Base-by-base conservation (phyloP, 1,139 yeast species). In the Schwanniomyces etchellsii region DNA sequence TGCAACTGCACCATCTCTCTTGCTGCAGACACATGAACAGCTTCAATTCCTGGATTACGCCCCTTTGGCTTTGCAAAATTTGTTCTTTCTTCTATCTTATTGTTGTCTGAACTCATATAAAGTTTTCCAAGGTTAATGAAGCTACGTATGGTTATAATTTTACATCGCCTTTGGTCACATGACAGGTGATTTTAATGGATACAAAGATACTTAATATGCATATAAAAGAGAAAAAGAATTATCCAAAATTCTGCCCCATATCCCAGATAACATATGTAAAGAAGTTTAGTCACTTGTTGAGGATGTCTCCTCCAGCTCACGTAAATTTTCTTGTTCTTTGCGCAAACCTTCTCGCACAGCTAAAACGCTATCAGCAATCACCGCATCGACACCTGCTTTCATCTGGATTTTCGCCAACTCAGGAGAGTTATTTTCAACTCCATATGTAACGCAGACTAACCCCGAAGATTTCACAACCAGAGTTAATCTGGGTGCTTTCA, bases 311-410 rank as follows among this genome's bases (percentile, higher is more conserved):
- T n/a, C n/a, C n/a, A n/a, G n/a, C n/a, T n/a, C n/a, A n/a, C n/a
- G n/a, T n/a, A n/a, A n/a, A n/a, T n/a, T n/a, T n/a, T 43, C 47
- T 31, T 40, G 45, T 20, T 49, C 71, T 34, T 59, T 60, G 33
- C 78, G 68, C 42, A 89, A 67, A 4, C 89, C 96, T 45, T 82
- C 83, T 49, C 96, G 71, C 10, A 89, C 95, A 0, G 96, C 96
- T 50, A 89, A 66, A 3, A 91, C 97, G 38, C 88, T 81, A 55
- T 91, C 97, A 4, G 86, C 97, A 59, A 91, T 91, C 14, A 91
- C 97, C 0, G 98, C 98, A 63, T 91, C 97, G 5, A 91, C 96
- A 10, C 97, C 97, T 7, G 94, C 91, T 42, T 76, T 77, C 81
- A 91, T 82, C 55, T 91, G 96, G 37, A 83, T 64, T 44, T 78